Percentiles rank a stretch among this genome's conserved stretches.
Evolutionary conservation across 768 basidiomycete genomes (phyloP).

Genomic region (Mycena albidolilacea): DNA sequence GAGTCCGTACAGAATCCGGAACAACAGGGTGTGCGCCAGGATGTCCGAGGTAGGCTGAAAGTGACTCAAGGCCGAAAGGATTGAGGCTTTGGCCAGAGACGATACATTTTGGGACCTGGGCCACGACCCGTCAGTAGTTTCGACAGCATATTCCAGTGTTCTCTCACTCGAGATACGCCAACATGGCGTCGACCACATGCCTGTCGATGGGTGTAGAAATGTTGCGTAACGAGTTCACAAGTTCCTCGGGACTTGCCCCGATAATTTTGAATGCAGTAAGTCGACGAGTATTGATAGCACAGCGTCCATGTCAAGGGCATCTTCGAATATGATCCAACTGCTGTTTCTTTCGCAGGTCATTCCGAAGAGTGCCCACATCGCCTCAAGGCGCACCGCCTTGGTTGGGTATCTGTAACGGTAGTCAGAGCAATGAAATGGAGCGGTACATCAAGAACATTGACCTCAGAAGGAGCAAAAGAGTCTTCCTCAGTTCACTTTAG

Average conservation of each 20-base stretch:
- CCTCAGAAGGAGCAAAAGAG: slow-evolving; percentile 4
- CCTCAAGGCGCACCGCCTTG: not conserved
- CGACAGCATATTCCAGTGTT: not conserved
- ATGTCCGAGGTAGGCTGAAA: not conserved
- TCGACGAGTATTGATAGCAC: not conserved
- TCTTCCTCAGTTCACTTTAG: not conserved
- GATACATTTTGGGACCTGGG: not conserved
- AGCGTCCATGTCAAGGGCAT: not conserved
- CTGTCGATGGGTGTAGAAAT: not conserved
- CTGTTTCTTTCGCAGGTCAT: not conserved
- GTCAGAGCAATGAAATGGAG: not conserved
- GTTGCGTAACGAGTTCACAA: not conserved
- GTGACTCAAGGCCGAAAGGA: not conserved
- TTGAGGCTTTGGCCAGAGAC: not conserved
- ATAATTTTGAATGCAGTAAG: not conserved
- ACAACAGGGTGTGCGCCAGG: not conserved
- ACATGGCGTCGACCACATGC: not conserved
- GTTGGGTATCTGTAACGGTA: not conserved
- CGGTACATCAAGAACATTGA: not conserved
- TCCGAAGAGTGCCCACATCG: not conserved
- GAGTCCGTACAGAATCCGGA: not conserved
- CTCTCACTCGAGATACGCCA: not conserved
- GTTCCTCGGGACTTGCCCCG: not conserved
- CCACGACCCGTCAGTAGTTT: not conserved
- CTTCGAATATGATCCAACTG: not conserved